Base-by-base conservation (phyloP, 176 grass and related monocot species). In the Juncus inflexus region DNA sequence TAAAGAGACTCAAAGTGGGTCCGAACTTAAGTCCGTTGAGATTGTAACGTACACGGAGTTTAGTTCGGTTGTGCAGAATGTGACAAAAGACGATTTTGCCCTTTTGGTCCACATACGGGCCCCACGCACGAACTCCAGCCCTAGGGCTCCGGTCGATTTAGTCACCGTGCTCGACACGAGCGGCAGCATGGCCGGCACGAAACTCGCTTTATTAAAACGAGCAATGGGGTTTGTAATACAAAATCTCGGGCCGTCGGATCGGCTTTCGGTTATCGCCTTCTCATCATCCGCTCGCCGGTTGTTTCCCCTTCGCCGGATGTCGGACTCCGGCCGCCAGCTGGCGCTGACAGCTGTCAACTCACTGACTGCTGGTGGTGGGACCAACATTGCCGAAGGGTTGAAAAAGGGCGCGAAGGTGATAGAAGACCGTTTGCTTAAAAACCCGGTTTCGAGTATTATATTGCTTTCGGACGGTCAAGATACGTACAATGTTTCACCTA, bases 211-310 rank as follows among this genome's bases (percentile, higher is more conserved):
- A 41, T 56, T 97, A 37, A 97, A 97, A 76, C 87, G 75, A 55
- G 87, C 92, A 66, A 97, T 97, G 87, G 75, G 82, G 66, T 97
- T 97, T 83, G 87, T 97, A 69, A 83, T 97, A 73, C 92, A 97
- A 67, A 79, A 91, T 66, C 87, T 97, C 63, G 82, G 92, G 0
- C 80, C 92, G 53, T 77, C 78, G 35, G 92, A 97, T 55, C 79
- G 92, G 15, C 88, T 97, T 62, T 97, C 92, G n/a, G 84, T 97
- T 43, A 79, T 97, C 75, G 74, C 79, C 28, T 97, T 97, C 80
- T 97, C 92, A 66, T 91, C 92, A 47, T 53, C 77, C 55, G 87
- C 92, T 38, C 80, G 78, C 50, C 76, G 87, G 52, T 74, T 89
- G 52, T 89, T 97, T 67, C 85, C 76, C 61, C 84, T 97, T 37